Conservation (phyloP, 1,284 basidiomycete species). For the Marasmius fiardii region DNA sequence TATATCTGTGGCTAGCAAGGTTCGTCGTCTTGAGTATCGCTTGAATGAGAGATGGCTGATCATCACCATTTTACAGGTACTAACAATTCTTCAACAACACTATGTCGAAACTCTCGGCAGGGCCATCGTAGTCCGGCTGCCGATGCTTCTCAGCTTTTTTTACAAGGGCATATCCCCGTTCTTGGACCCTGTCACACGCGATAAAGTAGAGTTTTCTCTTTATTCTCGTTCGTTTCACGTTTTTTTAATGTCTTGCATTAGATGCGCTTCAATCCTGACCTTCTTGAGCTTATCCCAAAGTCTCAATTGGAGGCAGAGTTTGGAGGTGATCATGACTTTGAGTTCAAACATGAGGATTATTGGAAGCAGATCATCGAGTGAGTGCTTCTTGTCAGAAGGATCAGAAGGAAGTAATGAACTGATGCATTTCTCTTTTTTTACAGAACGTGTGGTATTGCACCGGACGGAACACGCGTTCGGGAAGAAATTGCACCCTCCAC, state of each 20-base stretch:
- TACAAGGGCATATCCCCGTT: slow-evolving; percentile 87
- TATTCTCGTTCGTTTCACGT: not conserved
- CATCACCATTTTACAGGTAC: slow-evolving; percentile 40
- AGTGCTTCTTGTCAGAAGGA: slow-evolving; percentile 21
- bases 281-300: slow-evolving; percentile 70
- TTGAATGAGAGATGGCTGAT: not conserved
- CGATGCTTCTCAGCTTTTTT: slow-evolving; percentile 77
- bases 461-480: slow-evolving; percentile 52
- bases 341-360: slow-evolving; percentile 76
- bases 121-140: slow-evolving; percentile 83
- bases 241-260: slow-evolving; percentile 21
- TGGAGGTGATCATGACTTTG: slow-evolving; percentile 75
- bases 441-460: slow-evolving; percentile 58
- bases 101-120: slow-evolving; percentile 89
- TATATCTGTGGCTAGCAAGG: slow-evolving; percentile 74
- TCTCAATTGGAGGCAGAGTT: slow-evolving; percentile 82
- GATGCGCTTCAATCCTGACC: slow-evolving; percentile 87
- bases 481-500: slow-evolving; percentile 3
- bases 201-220: slow-evolving; percentile 58
- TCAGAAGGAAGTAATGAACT: not conserved
- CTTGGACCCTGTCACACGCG: slow-evolving; percentile 86
- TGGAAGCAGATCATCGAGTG: slow-evolving; percentile 77
- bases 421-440: slow-evolving; percentile 4
- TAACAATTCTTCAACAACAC: slow-evolving; percentile 86
- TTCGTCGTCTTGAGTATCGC: slow-evolving; percentile 16